phyloP scores from a whole-genome alignment of 2,329 filamentous ascomycete species.

The Fusarium liriodendri region DNA sequence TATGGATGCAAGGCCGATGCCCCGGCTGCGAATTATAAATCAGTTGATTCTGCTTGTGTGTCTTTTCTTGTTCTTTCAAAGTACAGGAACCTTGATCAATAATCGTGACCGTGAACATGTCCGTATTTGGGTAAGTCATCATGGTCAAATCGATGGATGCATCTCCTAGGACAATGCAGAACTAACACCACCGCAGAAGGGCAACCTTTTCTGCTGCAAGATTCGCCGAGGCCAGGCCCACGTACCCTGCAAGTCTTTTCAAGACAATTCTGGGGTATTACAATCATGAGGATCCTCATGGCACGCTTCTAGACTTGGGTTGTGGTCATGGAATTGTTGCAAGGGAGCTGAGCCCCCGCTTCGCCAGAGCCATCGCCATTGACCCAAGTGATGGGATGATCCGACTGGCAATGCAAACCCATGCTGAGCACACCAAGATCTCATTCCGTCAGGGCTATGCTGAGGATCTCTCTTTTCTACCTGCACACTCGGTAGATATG shows the following conservation, averaged over 20 bases:
- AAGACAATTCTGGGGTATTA: slow-evolving; percentile 66
- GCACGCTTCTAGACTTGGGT: slow-evolving; percentile 67
- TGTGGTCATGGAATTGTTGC: slow-evolving; percentile 71
- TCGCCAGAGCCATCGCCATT: slow-evolving; percentile 62
- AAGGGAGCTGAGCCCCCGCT: slow-evolving; percentile 64
- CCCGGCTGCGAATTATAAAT: background rate
- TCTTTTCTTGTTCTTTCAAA: background rate
- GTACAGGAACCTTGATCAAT: background rate
- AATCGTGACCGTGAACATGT: slow-evolving; percentile 25
- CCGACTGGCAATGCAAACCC: slow-evolving; percentile 57
- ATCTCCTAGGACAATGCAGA: background rate
- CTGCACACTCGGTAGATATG: slow-evolving; percentile 63
- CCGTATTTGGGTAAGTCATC: slow-evolving; percentile 41
- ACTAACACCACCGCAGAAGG: slow-evolving; percentile 53
- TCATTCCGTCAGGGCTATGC: slow-evolving; percentile 61
- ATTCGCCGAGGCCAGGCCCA: slow-evolving; percentile 70
- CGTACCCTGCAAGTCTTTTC: slow-evolving; percentile 67
- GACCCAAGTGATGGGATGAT: slow-evolving; percentile 71
- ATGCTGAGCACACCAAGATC: slow-evolving; percentile 56
- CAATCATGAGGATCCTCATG: slow-evolving; percentile 46
- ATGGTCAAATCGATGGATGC: background rate
- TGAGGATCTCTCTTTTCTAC: slow-evolving; percentile 64
- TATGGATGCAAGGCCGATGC: background rate
- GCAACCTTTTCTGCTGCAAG: slow-evolving; percentile 65
- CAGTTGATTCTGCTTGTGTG: background rate